phyloP scores from a whole-genome alignment of 1,139 yeast species.

The Kodamaea suecica region DNA sequence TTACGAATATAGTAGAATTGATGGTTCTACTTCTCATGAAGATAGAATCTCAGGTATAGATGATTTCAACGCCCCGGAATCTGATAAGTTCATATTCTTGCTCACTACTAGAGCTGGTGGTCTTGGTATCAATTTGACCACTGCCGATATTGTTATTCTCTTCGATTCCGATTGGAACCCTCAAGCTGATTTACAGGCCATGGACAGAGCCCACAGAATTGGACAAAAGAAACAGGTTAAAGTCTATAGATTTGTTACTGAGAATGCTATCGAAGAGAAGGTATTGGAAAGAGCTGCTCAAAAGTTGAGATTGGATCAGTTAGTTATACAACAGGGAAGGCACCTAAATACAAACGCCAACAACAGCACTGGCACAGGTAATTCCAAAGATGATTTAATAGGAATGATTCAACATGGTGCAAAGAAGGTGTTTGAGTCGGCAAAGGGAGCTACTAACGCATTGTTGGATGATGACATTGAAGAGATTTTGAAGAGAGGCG shows the following conservation, averaged over 20 bases:
- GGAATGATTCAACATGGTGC: conserved; percentile 99
- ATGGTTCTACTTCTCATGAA: conserved; percentile 92
- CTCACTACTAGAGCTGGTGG: conserved; percentile 99
- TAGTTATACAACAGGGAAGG: conserved; percentile 94
- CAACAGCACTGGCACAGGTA: conserved; percentile 44
- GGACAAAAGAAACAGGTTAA: conserved; percentile 96
- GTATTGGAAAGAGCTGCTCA: conserved; percentile 96
- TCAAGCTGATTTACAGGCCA: conserved; percentile 96
- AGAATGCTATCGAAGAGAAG: conserved; percentile 94
- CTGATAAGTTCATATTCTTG: conserved; percentile 79
- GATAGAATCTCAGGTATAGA: conserved; percentile 92
- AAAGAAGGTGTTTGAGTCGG: conserved; percentile 68
- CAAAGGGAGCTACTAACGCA: conserved; percentile 26
- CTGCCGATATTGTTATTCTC: conserved; percentile 86
- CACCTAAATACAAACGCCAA: conserved; percentile 34
- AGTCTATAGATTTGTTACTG: conserved; percentile 89
- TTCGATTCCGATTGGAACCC: conserved; percentile 99
- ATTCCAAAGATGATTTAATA: conserved; percentile 76
- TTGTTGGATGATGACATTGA: conserved; percentile 76
- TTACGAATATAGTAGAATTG: conserved; percentile 86
- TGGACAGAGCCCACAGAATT: conserved; percentile 98
- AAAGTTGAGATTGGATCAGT: conserved; percentile 84
- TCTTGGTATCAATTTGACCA: conserved; percentile 87
- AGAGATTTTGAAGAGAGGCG: conserved; percentile 70
- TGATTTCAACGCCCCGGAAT: conserved; percentile 79